Base-by-base conservation (phyloP, 805 yeast genomes). In the Clavispora carvajalis region DNA sequence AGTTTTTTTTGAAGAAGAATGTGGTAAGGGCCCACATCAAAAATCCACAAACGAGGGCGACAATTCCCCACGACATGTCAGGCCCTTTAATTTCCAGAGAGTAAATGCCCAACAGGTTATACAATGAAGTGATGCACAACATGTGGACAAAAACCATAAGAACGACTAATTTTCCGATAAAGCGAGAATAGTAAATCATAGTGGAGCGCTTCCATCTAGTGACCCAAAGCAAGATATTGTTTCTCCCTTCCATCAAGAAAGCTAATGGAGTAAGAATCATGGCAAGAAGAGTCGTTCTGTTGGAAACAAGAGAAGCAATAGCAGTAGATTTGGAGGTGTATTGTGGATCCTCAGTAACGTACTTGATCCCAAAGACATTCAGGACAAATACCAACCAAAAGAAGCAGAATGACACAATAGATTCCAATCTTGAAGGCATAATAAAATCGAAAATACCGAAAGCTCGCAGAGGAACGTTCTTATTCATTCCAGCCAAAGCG, bases 371-470 rank as follows among this genome's bases (percentile, higher is more conserved):
- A 35, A 39, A 46, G 9, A 49, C 50, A 21, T 31, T 38, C 16
- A 47, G 22, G n/a, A 39, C 41, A 15, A 49, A 42, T 39, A 46
- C 22, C 25, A 46, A 37, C 44, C 45, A 40, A 36, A 49, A 46
- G 33, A 48, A 58, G 49, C 61, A 38, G 50, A 39, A 17, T 49
- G 47, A 31, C 48, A 38, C 40, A 45, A 44, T 33, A 41, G 62
- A 46, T 58, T 62, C 58, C 41, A 55, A 18, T 30, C 51, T 42
- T 10, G 63, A 57, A 7, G 72, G 69, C 10, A 65, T 54, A 35
- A 65, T 47, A 22, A 43, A 48, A 15, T 56, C 55, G 11, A 61
- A 49, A 7, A 60, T 11, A n/a, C 22, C 24, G 22, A 40, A 22
- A 16, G 41, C 38, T 2, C 36, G 30, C 12, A 43, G 46, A 16